A percentile compares a stretch with the other conserved stretches of the same genome.
These are phyloP conservation scores for Mortierella alpina DNA, from an alignment of 192 early-diverging fungal species.

Conservation along the genomic window DNA sequence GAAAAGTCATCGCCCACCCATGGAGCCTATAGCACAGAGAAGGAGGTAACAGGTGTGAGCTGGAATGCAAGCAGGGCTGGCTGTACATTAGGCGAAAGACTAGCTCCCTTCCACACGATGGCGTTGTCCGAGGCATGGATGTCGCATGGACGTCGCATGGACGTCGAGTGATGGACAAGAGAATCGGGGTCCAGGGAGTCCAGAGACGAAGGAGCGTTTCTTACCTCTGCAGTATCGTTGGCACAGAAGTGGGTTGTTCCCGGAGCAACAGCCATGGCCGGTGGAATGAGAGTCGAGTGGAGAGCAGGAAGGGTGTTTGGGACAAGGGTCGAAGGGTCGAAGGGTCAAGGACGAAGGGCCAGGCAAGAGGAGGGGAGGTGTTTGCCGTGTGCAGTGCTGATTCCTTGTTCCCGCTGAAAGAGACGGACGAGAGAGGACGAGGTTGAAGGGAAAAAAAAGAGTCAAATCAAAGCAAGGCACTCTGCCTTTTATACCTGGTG, in stretches of 20 bases:
- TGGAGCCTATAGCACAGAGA: slow-evolving; percentile 9
- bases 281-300: slow-evolving; percentile 20
- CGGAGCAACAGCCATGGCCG: slow-evolving; percentile 12
- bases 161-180: not conserved
- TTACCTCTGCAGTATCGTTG: slow-evolving; percentile 43
- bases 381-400: not conserved
- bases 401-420: not conserved
- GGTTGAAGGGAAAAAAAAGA: not conserved
- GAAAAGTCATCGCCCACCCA: slow-evolving; percentile 51
- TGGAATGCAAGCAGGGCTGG: not conserved
- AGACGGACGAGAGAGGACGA: not conserved
- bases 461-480: not conserved
- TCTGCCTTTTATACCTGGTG: not conserved
- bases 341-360: not conserved
- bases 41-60: not conserved
- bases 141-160: not conserved
- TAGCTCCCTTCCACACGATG: too few relatives aligned
- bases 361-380: not conserved
- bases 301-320: not conserved
- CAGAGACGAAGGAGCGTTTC: not conserved
- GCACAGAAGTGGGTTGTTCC: slow-evolving; percentile 27
- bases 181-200: not conserved
- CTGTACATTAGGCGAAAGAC: too few relatives aligned
- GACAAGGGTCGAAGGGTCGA: not conserved
- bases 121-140: too few relatives aligned